Conservation (phyloP, 805 yeast species). For the Ogataea glucozyma region DNA sequence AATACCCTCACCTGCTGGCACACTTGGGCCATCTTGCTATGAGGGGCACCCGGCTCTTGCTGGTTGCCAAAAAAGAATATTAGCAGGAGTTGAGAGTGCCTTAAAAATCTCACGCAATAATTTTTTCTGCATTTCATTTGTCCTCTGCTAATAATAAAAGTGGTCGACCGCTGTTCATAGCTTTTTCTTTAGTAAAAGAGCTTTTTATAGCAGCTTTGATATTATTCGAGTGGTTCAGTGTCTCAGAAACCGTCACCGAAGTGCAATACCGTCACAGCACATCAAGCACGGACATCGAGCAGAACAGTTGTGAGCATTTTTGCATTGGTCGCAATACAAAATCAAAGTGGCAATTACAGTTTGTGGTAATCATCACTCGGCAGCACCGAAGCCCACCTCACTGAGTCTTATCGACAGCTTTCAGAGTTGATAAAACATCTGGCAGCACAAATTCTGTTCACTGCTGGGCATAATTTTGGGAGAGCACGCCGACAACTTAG, state of each 20-base stretch:
- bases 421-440: too few species aligned
- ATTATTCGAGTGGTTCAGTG: neutral
- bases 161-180: constrained; percentile 3
- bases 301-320: neutral
- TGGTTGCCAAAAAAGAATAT: constrained; percentile 1
- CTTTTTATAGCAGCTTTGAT: neutral
- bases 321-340: neutral
- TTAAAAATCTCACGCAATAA: constrained; percentile 21
- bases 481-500: neutral
- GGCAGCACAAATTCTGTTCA: too few species aligned
- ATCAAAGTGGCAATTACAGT: constrained; percentile 1
- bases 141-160: constrained; percentile 4
- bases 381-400: neutral
- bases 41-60: neutral
- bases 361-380: too few species aligned
- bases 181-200: neutral
- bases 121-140: constrained; percentile 9
- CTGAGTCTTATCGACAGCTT: too few species aligned
- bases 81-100: constrained; percentile 8
- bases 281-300: neutral
- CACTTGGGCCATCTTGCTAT: too few species aligned
- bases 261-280: too few species aligned
- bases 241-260: neutral
- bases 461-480: too few species aligned
- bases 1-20: too few species aligned